These are phyloP conservation scores for Trypanosoma mega DNA, from an alignment of 208 protist genomes.

Conservation along the genomic window DNA sequence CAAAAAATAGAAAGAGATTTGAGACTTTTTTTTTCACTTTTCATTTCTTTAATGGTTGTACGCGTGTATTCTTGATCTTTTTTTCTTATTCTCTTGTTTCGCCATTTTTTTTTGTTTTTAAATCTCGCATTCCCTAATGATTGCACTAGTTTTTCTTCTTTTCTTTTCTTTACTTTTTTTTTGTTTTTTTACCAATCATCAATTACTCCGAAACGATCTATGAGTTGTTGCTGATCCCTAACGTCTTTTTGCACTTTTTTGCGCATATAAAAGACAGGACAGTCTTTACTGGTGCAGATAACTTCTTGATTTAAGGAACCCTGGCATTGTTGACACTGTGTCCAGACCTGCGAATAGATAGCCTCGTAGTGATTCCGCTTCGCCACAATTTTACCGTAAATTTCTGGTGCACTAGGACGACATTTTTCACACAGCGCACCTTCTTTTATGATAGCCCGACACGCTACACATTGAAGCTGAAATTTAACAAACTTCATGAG, in stretches of 20 bases:
- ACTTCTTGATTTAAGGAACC: slow-evolving; percentile 97
- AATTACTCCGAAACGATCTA: slow-evolving; percentile 95
- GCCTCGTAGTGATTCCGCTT: slow-evolving; percentile 94
- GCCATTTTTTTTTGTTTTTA: neutral
- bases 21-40: too few species aligned
- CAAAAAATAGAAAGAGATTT: too few species aligned
- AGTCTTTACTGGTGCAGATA: slow-evolving; percentile 96
- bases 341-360: slow-evolving; percentile 97
- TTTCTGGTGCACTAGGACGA: slow-evolving; percentile 77
- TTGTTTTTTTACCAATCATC: slow-evolving; percentile 83
- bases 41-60: too few species aligned
- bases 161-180: neutral
- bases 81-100: too few species aligned
- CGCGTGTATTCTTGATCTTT: too few species aligned
- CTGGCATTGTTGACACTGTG: slow-evolving; percentile 99
- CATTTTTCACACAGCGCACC: slow-evolving; percentile 94
- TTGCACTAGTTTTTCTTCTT: neutral
- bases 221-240: slow-evolving; percentile 85
- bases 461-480: slow-evolving; percentile 95
- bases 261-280: slow-evolving; percentile 99
- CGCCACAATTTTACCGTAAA: slow-evolving; percentile 93
- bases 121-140: neutral
- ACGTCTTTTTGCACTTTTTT: slow-evolving; percentile 99
- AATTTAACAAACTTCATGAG: slow-evolving; percentile 98
- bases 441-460: slow-evolving; percentile 79